These are phyloP conservation scores for Gracilariopsis chorda DNA, from an alignment of 23 red algal species.

Conservation along the genomic window DNA sequence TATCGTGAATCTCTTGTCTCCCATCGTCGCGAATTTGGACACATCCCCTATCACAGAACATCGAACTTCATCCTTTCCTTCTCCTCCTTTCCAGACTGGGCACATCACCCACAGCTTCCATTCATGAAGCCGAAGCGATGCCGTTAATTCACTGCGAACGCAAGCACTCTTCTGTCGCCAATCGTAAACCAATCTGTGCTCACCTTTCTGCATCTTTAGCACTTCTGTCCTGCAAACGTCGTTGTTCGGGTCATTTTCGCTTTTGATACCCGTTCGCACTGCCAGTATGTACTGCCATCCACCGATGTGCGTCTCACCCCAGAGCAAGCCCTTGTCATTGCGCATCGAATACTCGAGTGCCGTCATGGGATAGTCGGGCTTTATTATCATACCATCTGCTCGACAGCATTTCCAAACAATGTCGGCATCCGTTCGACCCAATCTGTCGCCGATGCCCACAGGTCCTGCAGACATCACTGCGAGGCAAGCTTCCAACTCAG, in stretches of 20 bases:
- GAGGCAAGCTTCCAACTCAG: slow-evolving; percentile 50
- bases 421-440: slow-evolving; percentile 25
- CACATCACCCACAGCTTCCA: slow-evolving; percentile 52
- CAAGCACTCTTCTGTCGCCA: slow-evolving; percentile 7
- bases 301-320: slow-evolving; percentile 33
- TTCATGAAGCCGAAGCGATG: slow-evolving; percentile 38
- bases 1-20: slow-evolving; percentile 27
- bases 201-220: neutral
- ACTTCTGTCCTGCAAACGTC: neutral
- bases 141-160: neutral
- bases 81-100: slow-evolving; percentile 10
- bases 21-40: slow-evolving; percentile 45
- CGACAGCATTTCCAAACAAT: slow-evolving; percentile 32
- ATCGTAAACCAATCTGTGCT: slow-evolving; percentile 20
- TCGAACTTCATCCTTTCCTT: neutral
- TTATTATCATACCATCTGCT: slow-evolving; percentile 54
- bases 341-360: slow-evolving; percentile 45
- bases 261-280: slow-evolving; percentile 31
- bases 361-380: slow-evolving; percentile 41
- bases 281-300: slow-evolving; percentile 39
- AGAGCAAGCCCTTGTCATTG: slow-evolving; percentile 18
- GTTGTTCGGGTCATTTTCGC: neutral
- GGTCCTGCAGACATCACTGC: slow-evolving; percentile 43
- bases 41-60: slow-evolving; percentile 35
- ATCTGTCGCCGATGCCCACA: slow-evolving; percentile 52